Evolutionary conservation across 306 rosid species (phyloP), one percentile per base, ranked within the genome.

Genomic region (Amphicarpaea edgeworthii): DNA sequence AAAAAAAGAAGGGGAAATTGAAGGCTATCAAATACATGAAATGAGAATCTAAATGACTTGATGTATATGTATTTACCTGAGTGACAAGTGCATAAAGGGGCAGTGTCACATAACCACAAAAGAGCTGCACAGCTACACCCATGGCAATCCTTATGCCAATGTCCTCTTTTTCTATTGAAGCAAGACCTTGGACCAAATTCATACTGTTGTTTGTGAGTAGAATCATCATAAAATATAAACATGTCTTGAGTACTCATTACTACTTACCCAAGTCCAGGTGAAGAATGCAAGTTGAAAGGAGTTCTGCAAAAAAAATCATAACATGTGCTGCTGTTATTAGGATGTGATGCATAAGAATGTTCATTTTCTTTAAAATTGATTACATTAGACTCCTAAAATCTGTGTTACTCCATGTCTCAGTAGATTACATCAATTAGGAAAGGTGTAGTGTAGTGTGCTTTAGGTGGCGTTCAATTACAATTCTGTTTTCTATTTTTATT

Each of bases 251-350:
- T 38, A 66, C 26, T 1, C 54, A 72, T 65, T 63, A 83, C 91
- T 63, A 83, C 91, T 70, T 80, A 90, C 96, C 96, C 93, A 90
- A 46, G 89, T 81, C 93, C 92, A 91, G 4, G 82, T 74, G 80
- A 89, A 91, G 87, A 91, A 91, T 62, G 96, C 91, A 65, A 91
- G 79, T 54, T 88, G 93, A 87, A 91, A 91, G 0, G 96, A 87
- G 76, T 87, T 91, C 90, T 88, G 90, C 78, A 58, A 67, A 20
- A 67, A 20, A 14, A 42, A 53, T 3, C 14, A 34, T 8, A 42
- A 68, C 6, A 46, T n/a, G n/a, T n/a, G 64, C 0, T 20, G 3
- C 6, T 14, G 3, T 51, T 4, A 63, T 28, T 30, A 54, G 14
- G 4, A 45, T 14, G 19, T 12, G 55, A 38, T 19, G 16, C 37